Base-by-base conservation (phyloP, 495 filamentous ascomycete genomes). In the Penicillium paradoxum region DNA sequence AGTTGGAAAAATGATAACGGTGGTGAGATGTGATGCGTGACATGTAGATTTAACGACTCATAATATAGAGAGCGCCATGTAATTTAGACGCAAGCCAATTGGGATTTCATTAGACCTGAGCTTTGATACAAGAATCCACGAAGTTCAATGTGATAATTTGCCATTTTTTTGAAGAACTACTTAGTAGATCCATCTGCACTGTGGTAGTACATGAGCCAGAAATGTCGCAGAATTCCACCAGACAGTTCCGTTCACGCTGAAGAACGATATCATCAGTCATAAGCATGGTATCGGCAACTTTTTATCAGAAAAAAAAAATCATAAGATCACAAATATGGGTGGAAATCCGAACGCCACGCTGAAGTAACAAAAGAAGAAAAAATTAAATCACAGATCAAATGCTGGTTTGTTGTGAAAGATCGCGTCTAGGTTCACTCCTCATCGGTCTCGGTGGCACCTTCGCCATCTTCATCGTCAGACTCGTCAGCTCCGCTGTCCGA, bases 401-500 rank as follows among this genome's bases (percentile, higher is more conserved):
- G 22, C 27, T 44, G 32, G 44, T 42, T 53, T 36, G 10, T 22
- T n/a, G 10, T 27, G 7, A 34, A 13, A 40, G 34, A 45, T 6
- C 38, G 36, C 27, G 30, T 19, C 44, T 6, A 30, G n/a, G 6
- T 34, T 56, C 45, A 62, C 33, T 76, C 73, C 24, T 74, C 67
- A 47, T 77, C 73, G 14, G 72, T 74, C 29, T 58, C 71, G 0
- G 71, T 71, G 25, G 40, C 59, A 44, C 68, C 69, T 32, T 71
- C 65, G 40, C 69, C 56, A 14, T 64, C 66, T 9, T 67, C 66
- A 5, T 64, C 63, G 2, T 42, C 59, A 24, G 64, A 63, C 30
- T 68, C 68, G 21, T 71, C 67, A 4, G 56, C 70, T 27, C 59
- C 69, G 41, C 66, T 71, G 44, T 74, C 72, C 7, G 80, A 81